Evolutionary conservation across 495 filamentous ascomycete species (phyloP), one percentile per base, ranked within the genome.

Genomic region (Articulospora tetracladia): DNA sequence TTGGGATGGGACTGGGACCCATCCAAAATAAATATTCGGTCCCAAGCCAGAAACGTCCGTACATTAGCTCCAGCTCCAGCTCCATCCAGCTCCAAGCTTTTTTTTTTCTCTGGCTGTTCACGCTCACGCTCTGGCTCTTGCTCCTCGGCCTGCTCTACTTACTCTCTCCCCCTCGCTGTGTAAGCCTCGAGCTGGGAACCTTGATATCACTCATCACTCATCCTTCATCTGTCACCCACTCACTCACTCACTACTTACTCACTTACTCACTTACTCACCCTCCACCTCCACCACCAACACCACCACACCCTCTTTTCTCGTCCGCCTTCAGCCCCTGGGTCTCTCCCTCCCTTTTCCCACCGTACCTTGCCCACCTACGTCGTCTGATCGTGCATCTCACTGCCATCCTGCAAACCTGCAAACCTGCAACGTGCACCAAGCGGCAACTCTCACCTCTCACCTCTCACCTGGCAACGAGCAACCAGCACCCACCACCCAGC

Each of bases 11-110:
- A 15, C 20, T 44, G 39, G 47, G 49, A 25, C 49, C 20, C 49
- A 52, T 26, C 24, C 49, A 13, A 30, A 50, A 24, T 50, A 50
- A 50, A 50, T 50, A 50, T 50, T 50, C 47, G 47, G 47, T 27
- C 47, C 6, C 24, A 24, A n/a, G n/a, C 47, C 8, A 50, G 47
- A 50, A 4, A 50, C 19, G 23, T 25, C 47, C 22, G 22, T 22
- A 50, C 17, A 24, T n/a, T 4, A 8, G 8, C 39, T 8, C n/a
- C n/a, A 44, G 39, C 39, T 44, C n/a, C 39, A 12, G 17, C 7
- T 44, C 39, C 17, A 11, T n/a, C 17, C 7, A n/a, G n/a, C n/a
- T n/a, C n/a, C n/a, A n/a, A n/a, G 3, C 39, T 44, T 19, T 17
- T 15, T 34, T 44, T n/a, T 44, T 17, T 44, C 8, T 17, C 39